Evolutionary conservation across 2,329 filamentous ascomycete genomes (phyloP), one percentile per base, ranked within the genome.

Genomic region (Penicillium sp.): DNA sequence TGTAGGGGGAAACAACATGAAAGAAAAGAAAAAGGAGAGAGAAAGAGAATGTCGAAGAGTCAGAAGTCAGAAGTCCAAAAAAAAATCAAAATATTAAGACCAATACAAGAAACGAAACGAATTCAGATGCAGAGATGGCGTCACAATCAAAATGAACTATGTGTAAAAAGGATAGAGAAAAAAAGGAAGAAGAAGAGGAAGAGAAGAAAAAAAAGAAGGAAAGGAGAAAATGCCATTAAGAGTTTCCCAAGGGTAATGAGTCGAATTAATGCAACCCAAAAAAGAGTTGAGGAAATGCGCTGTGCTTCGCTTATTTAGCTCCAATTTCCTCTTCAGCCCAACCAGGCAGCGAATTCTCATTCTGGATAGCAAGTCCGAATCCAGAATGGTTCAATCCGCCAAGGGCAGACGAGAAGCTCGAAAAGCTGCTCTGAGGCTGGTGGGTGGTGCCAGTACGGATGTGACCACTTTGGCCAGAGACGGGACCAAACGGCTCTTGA

Each of bases 321-420:
- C 80, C 78, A 55, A 84, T 78, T 64, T 85, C 83, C 69, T 86
- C 83, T 69, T 86, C 83, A 51, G 81, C 83, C 83, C 84, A 86
- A 45, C 83, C 84, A 13, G 80, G 80, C 48, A 86, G 74, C 37
- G 78, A 80, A 33, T 75, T 78, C 58, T 84, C 82, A 54, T 78
- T 80, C 55, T 81, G 78, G 52, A 85, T 82, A 29, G 82, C 83
- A 41, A 86, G 74, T 18, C 83, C 83, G 61, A 83, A 85, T 17
- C 78, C 79, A 51, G 74, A 75, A 55, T 82, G 82, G 57, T 79
- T 81, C 51, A 84, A 78, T 15, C 83, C 82, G 52, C 82, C 80
- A 17, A 85, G 77, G 5, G 80, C 83, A 27, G 80, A 80, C 54
- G 80, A 80, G 61, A 86, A 78, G 62, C 83, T 82, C 9, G 79